Evolutionary conservation across 805 yeast genomes (phyloP).

Genomic region (Metschnikowia henanensis): DNA sequence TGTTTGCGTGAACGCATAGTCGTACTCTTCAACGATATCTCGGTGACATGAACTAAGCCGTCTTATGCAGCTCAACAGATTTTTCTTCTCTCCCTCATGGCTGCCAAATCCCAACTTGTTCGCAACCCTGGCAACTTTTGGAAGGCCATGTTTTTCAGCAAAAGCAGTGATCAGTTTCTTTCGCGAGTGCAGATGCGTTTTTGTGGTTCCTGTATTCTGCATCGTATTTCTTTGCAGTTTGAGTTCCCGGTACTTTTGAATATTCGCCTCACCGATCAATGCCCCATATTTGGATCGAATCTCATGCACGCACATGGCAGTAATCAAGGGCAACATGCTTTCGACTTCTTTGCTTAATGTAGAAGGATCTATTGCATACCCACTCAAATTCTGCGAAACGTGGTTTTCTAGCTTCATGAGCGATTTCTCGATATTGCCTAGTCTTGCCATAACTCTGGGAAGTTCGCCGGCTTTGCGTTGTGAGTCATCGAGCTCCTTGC

Average conservation of each 20-base stretch:
- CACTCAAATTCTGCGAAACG: neutral
- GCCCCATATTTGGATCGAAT: neutral
- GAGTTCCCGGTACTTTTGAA: constrained; percentile 3
- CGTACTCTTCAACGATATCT: constrained; percentile 14
- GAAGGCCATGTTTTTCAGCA: neutral
- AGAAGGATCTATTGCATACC: neutral
- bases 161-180: neutral
- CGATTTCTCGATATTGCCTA: constrained; percentile 1
- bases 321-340: neutral
- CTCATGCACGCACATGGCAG: constrained; percentile 1
- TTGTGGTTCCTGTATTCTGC: neutral
- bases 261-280: constrained; percentile 8
- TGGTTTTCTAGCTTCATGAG: constrained; percentile 1
- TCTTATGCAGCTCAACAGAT: neutral
- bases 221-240: neutral
- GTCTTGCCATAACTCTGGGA: neutral
- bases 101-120: neutral
- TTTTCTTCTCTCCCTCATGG: neutral
- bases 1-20: constrained; percentile 5
- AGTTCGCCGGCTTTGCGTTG: neutral
- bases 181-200: neutral
- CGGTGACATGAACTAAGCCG: constrained; percentile 2
- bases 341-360: neutral
- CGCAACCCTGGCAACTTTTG: constrained; percentile 3
- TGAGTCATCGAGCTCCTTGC: constrained; percentile 4